Base-by-base conservation (phyloP, 2,329 filamentous ascomycete genomes). In the Onygena corvina region DNA sequence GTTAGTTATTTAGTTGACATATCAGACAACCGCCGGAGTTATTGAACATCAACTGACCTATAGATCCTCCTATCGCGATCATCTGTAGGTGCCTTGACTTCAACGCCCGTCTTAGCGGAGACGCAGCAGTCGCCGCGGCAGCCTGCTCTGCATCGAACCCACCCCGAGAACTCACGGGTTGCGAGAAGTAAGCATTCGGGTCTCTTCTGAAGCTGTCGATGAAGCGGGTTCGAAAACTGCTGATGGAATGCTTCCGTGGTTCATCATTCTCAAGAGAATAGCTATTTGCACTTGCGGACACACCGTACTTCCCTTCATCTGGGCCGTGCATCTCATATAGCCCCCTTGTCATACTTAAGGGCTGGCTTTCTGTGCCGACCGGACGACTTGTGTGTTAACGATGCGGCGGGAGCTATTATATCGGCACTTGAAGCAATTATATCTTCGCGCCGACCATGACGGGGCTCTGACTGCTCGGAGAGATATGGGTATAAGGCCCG, bases 141-240 rank as follows among this genome's bases (percentile, higher is more conserved):
- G 60, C 60, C 18, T 54, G 54, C 30, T 61, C 59, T 30, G 54
- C 53, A 55, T 62, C 60, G 46, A 57, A 61, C 11, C 53, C 51
- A 11, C 38, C 27, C 11, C 52, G 53, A 29, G 45, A 45, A 30
- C 48, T 40, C 3, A 52, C 46, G n/a, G 55, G 56, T 50, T 56
- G 49, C 3, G 55, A 55, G 8, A 56, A 53, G 33, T 51, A 54
- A 4, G 59, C 59, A 36, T 58, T 54, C n/a, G 59, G 56, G 52
- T 62, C 59, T 29, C 60, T 56, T 35, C 55, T 55, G 52, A 62
- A 62, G 50, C 57, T 57, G 34, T 62, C 58, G 29, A 57, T 49
- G 36, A 62, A 46, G 34, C 60, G 59, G 14, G 38, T 45, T 7
- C 49, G 21, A n/a, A 46, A 46, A n/a, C 8, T 46, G 4, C 9